Evolutionary conservation across 73 alveolate genomes (phyloP).

Genomic region (Paraurostyla sp.): DNA sequence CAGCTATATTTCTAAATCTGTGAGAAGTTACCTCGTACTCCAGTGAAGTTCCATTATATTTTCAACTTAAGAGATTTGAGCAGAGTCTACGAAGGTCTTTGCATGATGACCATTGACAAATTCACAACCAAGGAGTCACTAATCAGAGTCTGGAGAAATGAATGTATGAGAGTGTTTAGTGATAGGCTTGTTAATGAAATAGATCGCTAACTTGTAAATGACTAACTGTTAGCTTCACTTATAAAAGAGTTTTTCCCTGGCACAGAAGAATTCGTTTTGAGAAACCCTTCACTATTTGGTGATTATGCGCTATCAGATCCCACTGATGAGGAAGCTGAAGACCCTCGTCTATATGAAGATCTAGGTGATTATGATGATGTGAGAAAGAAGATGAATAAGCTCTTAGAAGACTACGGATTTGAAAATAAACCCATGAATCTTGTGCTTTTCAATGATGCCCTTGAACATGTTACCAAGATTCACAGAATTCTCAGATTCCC

Average conservation of each 20-base stretch:
- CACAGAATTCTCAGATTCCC: conserved; percentile 98
- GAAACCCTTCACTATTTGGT: conserved; percentile 87
- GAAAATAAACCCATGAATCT: conserved; percentile 98
- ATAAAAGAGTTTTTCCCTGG: conserved; percentile 86
- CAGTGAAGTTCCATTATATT: conserved; percentile 99
- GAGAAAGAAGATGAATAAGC: conserved; percentile 89
- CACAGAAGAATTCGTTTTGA: conserved; percentile 78
- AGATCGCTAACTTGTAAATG: conserved; percentile 77
- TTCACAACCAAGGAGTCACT: conserved; percentile 92
- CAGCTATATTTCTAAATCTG: conserved; percentile 84
- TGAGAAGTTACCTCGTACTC: conserved; percentile 98
- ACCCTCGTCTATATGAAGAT: conserved; percentile 97
- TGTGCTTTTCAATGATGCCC: conserved; percentile 98
- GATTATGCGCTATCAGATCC: conserved; percentile 94
- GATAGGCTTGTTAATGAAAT: conserved; percentile 89
- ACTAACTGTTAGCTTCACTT: conserved; percentile 69
- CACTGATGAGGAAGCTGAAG: conserved; percentile 93
- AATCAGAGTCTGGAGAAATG: conserved; percentile 99
- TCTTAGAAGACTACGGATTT: conserved; percentile 96
- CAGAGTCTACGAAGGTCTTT: conserved; percentile 98
- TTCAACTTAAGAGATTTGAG: conserved; percentile 98
- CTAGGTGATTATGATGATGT: conserved; percentile 92
- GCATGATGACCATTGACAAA: conserved; percentile 92
- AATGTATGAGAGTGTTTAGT: conserved; percentile 95
- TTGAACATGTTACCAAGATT: conserved; percentile 95